A percentile compares a stretch with the other conserved stretches of the same genome.
Evolutionary conservation across 768 basidiomycete species (phyloP).

Genomic region (Macrocybe gigantea): DNA sequence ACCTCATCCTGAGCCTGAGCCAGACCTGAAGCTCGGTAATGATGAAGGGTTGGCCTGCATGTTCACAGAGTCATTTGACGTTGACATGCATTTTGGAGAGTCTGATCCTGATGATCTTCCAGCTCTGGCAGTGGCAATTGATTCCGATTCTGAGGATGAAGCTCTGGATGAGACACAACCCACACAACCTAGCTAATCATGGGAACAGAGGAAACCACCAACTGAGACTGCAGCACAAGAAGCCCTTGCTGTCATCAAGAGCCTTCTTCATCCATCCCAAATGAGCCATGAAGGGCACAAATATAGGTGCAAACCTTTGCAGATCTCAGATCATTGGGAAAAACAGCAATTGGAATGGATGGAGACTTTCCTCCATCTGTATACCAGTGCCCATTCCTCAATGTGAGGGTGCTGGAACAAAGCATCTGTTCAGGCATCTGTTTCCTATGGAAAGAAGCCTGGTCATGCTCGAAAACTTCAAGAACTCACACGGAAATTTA

Average conservation of each 20-base stretch:
- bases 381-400: background rate
- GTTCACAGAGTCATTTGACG: no score
- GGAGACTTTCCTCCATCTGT: constrained; percentile 3
- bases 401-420: background rate
- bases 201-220: background rate
- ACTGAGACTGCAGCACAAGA: background rate
- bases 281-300: background rate
- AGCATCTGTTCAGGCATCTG: constrained; percentile 2
- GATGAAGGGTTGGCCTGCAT: no score
- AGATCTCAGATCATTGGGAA: constrained; percentile 1
- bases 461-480: constrained; percentile 8
- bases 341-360: constrained; percentile 4
- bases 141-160: background rate
- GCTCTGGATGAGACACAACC: background rate
- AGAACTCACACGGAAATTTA: constrained; percentile 11
- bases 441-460: constrained; percentile 2
- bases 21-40: no score
- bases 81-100: no score
- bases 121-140: no score
- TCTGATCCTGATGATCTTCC: no score
- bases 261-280: background rate
- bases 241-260: background rate
- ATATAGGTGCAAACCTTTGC: background rate
- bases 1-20: no score
- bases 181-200: background rate